Evolutionary conservation across 2,329 filamentous ascomycete genomes (phyloP), one percentile per base, ranked within the genome.

Genomic region (Fusarium sp.): DNA sequence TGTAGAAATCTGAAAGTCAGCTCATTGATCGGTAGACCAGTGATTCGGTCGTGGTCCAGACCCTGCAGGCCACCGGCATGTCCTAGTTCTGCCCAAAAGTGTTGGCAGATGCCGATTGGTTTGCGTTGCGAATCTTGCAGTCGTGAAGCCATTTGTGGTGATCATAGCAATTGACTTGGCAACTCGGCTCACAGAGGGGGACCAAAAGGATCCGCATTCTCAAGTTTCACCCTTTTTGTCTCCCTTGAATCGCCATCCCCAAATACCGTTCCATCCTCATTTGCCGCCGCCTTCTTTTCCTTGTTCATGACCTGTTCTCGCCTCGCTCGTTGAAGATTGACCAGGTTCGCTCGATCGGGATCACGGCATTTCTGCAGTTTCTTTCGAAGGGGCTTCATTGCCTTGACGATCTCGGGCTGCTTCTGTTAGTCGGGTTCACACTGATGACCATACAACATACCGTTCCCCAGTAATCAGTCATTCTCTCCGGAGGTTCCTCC

Each of bases 331-430:
- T 92, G 90, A 51, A 92, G 80, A 47, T 89, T 89, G 19, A 94
- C 89, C 5, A 94, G 79, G 77, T 94, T 91, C 43, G 87, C 88
- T 57, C 92, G 88, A 71, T 93, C 90, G 0, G 92, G 92, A 73
- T 95, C 92, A 59, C 90, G 84, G 71, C 92, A 94, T 71, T 86
- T 88, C 63, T 87, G 88, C n/a, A 94, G 82, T 76, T 93, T 94
- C 79, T 86, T 89, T 17, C 89, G 85, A 14, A 93, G 79, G 0
- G 86, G 85, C 42, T 87, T 87, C 70, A 89, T 84, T 5, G 76
- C 75, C 44, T 80, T 81, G 53, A 78, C 69, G 11, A 76, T 80
- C 57, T 84, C 86, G 65, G 79, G 79, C 82, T 84, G 75, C 4
- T 10, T 31, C 11, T 38, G 51, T 77, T 62, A 77, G 74, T 38